Conservation (phyloP, 208 protist species). For the Porcisia deanei region DNA sequence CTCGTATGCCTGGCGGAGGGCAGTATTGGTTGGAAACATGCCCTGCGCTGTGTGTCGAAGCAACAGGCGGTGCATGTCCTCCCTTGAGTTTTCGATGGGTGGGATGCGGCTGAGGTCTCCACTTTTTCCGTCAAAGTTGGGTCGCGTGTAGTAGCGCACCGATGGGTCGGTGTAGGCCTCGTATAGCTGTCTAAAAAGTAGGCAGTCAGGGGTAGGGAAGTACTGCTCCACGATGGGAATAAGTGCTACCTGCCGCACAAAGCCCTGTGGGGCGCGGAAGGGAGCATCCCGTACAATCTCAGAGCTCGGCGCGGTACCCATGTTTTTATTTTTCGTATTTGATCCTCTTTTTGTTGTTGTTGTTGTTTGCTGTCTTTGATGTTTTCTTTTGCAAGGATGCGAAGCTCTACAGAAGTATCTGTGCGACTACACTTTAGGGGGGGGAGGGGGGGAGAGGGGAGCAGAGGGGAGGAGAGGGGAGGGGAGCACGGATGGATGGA, state of each 20-base stretch:
- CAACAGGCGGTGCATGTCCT: slow-evolving; percentile 40
- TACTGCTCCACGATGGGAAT: slow-evolving; percentile 54
- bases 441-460: not conserved
- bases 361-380: not conserved
- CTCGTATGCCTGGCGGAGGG: slow-evolving; percentile 31
- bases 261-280: slow-evolving; percentile 36
- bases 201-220: slow-evolving; percentile 57
- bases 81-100: slow-evolving; percentile 21
- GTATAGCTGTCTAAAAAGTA: slow-evolving; percentile 62
- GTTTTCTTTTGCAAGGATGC: not conserved
- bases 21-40: slow-evolving; percentile 42
- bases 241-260: slow-evolving; percentile 43
- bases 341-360: slow-evolving; percentile 1
- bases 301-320: slow-evolving; percentile 71
- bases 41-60: slow-evolving; percentile 6
- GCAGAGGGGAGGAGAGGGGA: too few relatives aligned
- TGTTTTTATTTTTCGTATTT: slow-evolving; percentile 12
- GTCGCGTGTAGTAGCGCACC: slow-evolving; percentile 70
- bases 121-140: slow-evolving; percentile 26
- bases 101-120: slow-evolving; percentile 50
- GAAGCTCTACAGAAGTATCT: not conserved
- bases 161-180: slow-evolving; percentile 55
- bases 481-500: too few relatives aligned
- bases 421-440: not conserved
- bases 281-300: slow-evolving; percentile 50